Base-by-base conservation (phyloP, 495 filamentous ascomycete genomes). In the Penicillium cataractarum region DNA sequence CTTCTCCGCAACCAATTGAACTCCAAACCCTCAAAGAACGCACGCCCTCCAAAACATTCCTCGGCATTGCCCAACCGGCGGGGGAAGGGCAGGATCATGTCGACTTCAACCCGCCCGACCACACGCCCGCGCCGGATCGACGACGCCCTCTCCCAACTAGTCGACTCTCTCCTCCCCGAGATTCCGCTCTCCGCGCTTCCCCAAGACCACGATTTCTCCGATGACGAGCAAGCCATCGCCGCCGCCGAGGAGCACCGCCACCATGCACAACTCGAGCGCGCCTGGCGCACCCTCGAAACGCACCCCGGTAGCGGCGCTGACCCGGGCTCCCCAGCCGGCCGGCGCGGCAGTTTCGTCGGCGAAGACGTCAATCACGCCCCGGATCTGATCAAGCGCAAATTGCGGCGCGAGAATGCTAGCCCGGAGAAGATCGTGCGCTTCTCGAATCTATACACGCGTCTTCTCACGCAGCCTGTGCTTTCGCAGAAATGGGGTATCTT, bases 401-500 rank as follows among this genome's bases (percentile, higher is more conserved):
- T 98, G 54, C 83, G 96, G 62, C 81, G 85, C 58, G 86, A 88
- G 22, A 90, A 92, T 65, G 80, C 82, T 33, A 88, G 88, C 52
- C 90, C 94, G 1, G 93, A 90, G 63, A 91, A 93, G 71, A 92
- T 92, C n/a, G 78, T 94, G 27, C 83, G 87, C 26, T 97, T 97
- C 76, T 89, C 90, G 17, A 92, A 95, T 71, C 83, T 98, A 51
- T 96, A 94, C 78, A 90, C 91, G 39, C 84, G 90, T 40, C 84
- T 99, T 26, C 80, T 97, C 21, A 90, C 92, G 27, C 89, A 96
- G 65, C 93, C 94, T 4, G 93, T 98, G 2, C 81, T 99, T 32
- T 89, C 88, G 66, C 90, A 97, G 74, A 99, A 98, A 85, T 97
- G 94, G 92, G 92, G 90, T 3, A 96, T 97, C 64, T 81, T 99